Evolutionary conservation across 495 filamentous ascomycete species (phyloP), one percentile per base, ranked within the genome.

Genomic region (Darksidea phi): DNA sequence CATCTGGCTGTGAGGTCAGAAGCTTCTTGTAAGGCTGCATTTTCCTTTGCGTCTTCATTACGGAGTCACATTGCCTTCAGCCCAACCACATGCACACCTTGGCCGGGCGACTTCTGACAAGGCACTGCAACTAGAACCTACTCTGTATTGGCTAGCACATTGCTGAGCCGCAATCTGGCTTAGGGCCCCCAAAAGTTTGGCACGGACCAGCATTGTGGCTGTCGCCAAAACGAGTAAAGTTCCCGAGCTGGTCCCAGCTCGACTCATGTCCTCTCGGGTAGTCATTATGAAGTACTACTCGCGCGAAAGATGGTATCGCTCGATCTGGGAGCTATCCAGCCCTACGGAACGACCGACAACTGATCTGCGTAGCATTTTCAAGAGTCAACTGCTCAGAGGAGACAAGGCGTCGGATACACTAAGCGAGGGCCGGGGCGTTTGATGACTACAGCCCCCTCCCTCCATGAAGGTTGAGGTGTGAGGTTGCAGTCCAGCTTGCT

Each of bases 371-470:
- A 32, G 28, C 28, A 32, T 4, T 3, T 32, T 4, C 3, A 32
- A 3, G 28, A 10, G 28, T 3, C 10, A 10, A 32, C 28, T 10
- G 28, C 10, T 10, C 28, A n/a, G n/a, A n/a, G n/a, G n/a, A n/a
- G n/a, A n/a, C n/a, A n/a, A n/a, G n/a, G n/a, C n/a, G n/a, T n/a
- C n/a, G n/a, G n/a, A n/a, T n/a, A n/a, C n/a, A n/a, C n/a, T n/a
- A n/a, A n/a, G 41, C 41, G 18, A 3, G 41, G 41, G 41, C 54
- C 36, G 54, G n/a, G 54, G 54, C 54, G 54, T 57, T 57, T 57
- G 54, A 57, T 57, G 54, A 57, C 54, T 42, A 1, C 15, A 32
- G 41, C 41, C 41, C 7, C 8, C 15, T 7, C 36, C 36, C 36
- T 38, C 8, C 36, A 38, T 15, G 15, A 20, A 43, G 18, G 41